Base-by-base conservation (phyloP, 176 grass and related monocot genomes). In the Oryza meyeriana region DNA sequence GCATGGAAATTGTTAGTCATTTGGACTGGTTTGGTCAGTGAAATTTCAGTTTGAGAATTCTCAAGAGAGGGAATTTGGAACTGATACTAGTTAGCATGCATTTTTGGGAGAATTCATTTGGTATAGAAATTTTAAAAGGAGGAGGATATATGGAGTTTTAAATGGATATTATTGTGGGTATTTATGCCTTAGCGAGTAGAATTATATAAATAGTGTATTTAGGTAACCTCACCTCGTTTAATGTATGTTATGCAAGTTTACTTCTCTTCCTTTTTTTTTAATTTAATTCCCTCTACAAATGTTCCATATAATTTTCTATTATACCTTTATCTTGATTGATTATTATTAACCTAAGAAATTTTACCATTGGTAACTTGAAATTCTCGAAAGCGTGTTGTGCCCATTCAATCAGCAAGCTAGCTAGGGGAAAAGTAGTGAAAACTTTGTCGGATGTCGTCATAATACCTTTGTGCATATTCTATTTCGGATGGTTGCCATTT, bases 381-480 rank as follows among this genome's bases (percentile, higher is more conserved):
- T 79, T 33, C 14, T 2, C 36, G 2, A 42, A 4, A 78, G 17
- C 41, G 12, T n/a, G 61, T 47, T 32, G 11, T 66, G 61, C 6
- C 22, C 28, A 24, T 45, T 42, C 14, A n/a, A n/a, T n/a, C n/a
- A n/a, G n/a, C n/a, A n/a, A 35, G 69, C n/a, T 52, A 36, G 29
- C 5, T 31, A 31, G 8, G 3, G 39, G 18, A 9, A 64, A 65
- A 55, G 3, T 41, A 39, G 8, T 57, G 24, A n/a, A 36, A 26
- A 10, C 70, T 81, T 81, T 32, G 8, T 41, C 18, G 22, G 38
- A 74, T 83, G 59, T 83, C 29, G 58, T 36, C 80, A 65, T 73
- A 42, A 27, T 65, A 14, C 58, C 41, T 81, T 71, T 27, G 1
- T 64, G 38, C 28, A 26, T 26, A 34, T 26, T 44, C 22, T 63